Percentiles rank a stretch among this genome's conserved stretches.
These are phyloP conservation scores for Oxyria digyna DNA, from an alignment of 148 eudicot species.

Conservation along the genomic window DNA sequence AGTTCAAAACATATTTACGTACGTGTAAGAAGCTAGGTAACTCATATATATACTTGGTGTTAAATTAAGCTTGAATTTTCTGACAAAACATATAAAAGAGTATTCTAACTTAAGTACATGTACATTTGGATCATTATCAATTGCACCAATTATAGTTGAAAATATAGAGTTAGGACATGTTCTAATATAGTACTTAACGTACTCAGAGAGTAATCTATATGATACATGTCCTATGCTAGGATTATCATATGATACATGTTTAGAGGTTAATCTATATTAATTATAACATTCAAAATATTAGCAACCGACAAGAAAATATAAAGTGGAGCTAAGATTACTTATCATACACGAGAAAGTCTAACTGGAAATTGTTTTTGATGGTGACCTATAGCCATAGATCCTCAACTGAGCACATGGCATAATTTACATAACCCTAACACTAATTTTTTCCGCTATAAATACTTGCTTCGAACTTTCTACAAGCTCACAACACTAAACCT, in stretches of 20 bases:
- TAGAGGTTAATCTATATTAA: neutral
- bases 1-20: too few relatives aligned
- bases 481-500: neutral
- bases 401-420: neutral
- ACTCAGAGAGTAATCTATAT: too few relatives aligned
- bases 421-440: neutral
- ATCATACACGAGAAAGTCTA: neutral
- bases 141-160: too few relatives aligned
- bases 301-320: neutral
- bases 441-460: neutral
- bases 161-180: too few relatives aligned
- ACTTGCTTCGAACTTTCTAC: neutral
- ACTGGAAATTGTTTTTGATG: neutral
- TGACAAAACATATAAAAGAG: too few relatives aligned
- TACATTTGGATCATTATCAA: too few relatives aligned
- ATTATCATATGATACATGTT: neutral
- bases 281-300: neutral
- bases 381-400: neutral
- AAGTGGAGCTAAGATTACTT: neutral
- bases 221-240: too few relatives aligned
- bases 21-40: too few relatives aligned
- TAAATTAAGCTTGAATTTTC: neutral
- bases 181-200: too few relatives aligned
- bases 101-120: too few relatives aligned
- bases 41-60: neutral